Evolutionary conservation across 352 stramenopile genomes (phyloP).

Genomic region (Phytophthora sp.): DNA sequence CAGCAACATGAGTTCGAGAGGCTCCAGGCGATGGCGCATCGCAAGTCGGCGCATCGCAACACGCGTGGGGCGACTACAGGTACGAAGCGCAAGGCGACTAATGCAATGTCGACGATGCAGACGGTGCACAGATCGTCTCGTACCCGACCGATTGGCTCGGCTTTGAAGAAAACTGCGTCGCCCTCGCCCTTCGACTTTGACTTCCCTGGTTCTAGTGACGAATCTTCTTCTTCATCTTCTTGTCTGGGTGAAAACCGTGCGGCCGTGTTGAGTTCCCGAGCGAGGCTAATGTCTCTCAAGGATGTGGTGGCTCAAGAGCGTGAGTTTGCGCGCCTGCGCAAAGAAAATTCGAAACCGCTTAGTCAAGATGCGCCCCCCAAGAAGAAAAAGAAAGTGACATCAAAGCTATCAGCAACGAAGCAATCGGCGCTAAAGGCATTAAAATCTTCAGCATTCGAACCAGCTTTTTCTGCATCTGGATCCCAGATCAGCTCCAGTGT

Average conservation of each 20-base stretch:
- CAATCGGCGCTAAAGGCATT: not conserved
- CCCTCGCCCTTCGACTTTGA: conserved; percentile 38
- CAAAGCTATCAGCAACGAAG: conserved; percentile 14
- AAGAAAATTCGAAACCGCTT: conserved; percentile 11
- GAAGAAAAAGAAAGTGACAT: conserved; percentile 19
- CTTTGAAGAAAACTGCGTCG: conserved; percentile 36
- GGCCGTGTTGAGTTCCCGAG: conserved; percentile 1
- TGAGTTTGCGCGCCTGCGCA: conserved; percentile 30
- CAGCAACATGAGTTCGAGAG: conserved; percentile 58
- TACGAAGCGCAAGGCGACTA: conserved; percentile 35
- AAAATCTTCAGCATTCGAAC: conserved; percentile 1
- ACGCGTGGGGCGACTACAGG: conserved; percentile 12
- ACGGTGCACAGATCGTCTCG: conserved; percentile 1
- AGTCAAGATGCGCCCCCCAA: not conserved
- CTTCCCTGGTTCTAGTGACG: conserved; percentile 32
- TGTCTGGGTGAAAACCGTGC: conserved; percentile 1
- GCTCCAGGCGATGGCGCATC: conserved; percentile 35
- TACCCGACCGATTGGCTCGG: not conserved
- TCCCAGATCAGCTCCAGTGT: conserved; percentile 9
- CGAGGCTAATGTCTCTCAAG: conserved; percentile 31
- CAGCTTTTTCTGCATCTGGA: conserved; percentile 13
- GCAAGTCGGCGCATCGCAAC: conserved; percentile 21
- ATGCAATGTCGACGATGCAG: not conserved
- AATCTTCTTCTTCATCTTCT: conserved; percentile 27
- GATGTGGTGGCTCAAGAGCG: conserved; percentile 40